These are phyloP conservation scores for Coemansia sp. DNA, from an alignment of 192 early-diverging fungal species.

Conservation along the genomic window DNA sequence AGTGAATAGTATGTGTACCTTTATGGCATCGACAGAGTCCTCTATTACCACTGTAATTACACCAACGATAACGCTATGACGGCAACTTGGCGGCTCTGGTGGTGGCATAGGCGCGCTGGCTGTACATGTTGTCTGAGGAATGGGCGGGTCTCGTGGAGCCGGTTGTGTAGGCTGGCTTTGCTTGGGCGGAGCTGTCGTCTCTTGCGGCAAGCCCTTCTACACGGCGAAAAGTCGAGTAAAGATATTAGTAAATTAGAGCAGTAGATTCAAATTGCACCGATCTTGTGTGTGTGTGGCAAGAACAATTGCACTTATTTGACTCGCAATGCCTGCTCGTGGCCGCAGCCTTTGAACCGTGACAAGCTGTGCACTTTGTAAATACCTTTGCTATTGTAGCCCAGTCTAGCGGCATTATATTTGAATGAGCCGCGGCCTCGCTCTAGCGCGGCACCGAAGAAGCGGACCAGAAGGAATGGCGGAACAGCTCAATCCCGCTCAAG, in stretches of 20 bases:
- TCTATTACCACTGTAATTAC: not conserved
- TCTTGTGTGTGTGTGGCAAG: too few relatives aligned
- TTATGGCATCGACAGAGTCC: not conserved
- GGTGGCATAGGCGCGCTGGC: not conserved
- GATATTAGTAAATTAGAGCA: not conserved
- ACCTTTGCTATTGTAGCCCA: constrained; percentile 48
- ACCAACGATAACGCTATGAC: not conserved
- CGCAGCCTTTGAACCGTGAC: not conserved
- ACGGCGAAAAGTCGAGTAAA: not conserved
- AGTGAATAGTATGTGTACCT: not conserved
- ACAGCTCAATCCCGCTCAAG: too few relatives aligned
- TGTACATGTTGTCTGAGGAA: not conserved
- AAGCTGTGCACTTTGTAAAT: not conserved
- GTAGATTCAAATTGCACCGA: not conserved
- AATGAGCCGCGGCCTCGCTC: not conserved
- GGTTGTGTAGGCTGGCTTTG: not conserved
- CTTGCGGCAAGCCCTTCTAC: constrained; percentile 1
- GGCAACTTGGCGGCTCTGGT: not conserved
- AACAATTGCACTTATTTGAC: too few relatives aligned
- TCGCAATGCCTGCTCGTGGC: not conserved
- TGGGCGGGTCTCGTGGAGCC: not conserved
- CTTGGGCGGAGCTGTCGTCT: not conserved
- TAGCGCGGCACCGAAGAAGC: too few relatives aligned
- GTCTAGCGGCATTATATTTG: constrained; percentile 7
- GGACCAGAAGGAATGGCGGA: too few relatives aligned